Percentiles rank a stretch among this genome's conserved stretches.
Evolutionary conservation across 1,284 basidiomycete species (phyloP).

Genomic region (Vanrija sp.): DNA sequence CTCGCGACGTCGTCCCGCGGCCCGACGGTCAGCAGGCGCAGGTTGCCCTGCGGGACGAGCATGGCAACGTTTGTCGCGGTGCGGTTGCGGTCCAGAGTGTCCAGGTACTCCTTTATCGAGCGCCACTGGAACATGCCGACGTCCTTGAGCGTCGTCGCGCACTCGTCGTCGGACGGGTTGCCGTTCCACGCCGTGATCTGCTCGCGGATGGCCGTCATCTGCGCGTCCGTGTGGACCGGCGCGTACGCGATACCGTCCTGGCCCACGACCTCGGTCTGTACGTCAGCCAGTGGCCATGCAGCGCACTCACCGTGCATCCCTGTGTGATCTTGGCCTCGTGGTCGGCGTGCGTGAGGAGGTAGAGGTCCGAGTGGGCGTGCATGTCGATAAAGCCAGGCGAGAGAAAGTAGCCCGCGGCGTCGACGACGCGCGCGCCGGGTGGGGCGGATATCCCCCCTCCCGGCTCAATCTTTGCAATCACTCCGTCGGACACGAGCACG

Average conservation of each 20-base stretch:
- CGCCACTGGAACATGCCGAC: constrained; percentile 42
- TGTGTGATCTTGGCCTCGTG: constrained; percentile 46
- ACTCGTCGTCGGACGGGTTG: constrained; percentile 39
- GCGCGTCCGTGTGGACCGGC: constrained; percentile 23
- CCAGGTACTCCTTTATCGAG: constrained; percentile 33
- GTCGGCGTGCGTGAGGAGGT: constrained; percentile 38
- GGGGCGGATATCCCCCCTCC: not conserved
- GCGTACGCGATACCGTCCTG: constrained; percentile 47
- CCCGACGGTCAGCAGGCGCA: constrained; percentile 41
- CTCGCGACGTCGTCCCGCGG: constrained; percentile 32
- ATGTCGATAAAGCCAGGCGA: constrained; percentile 48
- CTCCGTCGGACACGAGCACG: constrained; percentile 28
- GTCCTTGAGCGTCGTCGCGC: constrained; percentile 11
- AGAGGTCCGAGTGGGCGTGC: constrained; percentile 47
- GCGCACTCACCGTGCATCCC: constrained; percentile 38
- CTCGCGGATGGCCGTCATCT: constrained; percentile 31
- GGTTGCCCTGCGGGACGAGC: constrained; percentile 46
- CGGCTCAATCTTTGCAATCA: constrained; percentile 20
- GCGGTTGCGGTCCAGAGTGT: constrained; percentile 36
- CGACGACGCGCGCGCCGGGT: constrained; percentile 14
- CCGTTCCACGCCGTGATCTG: constrained; percentile 49
- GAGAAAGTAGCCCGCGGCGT: constrained; percentile 29
- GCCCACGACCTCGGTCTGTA: constrained; percentile 43
- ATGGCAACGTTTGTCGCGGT: constrained; percentile 43
- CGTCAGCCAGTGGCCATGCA: not conserved